Percentiles rank a stretch among this genome's conserved stretches.
Conservation (phyloP, 345 rosid genomes). For the Melaleuca alternifolia region DNA sequence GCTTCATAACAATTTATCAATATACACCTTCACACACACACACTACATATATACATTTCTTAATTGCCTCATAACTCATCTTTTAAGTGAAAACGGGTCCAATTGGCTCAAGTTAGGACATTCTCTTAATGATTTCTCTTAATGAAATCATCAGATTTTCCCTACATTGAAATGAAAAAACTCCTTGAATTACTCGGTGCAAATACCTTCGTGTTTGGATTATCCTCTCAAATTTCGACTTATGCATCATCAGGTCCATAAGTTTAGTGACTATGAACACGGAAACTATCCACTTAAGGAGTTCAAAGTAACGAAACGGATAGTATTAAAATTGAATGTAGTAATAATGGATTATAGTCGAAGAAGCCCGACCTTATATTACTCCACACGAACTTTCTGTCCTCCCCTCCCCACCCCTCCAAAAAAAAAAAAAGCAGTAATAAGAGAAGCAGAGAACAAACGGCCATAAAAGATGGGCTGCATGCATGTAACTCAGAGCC, state of each 20-base stretch:
- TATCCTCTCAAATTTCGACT: not conserved
- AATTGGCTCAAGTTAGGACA: not conserved
- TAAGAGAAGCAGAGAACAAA: not conserved
- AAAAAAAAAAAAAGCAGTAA: no score
- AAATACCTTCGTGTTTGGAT: not conserved
- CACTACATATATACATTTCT: no score
- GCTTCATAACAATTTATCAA: not conserved
- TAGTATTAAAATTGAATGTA: not conserved
- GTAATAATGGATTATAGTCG: not conserved
- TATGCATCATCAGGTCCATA: not conserved
- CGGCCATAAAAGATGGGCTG: not conserved
- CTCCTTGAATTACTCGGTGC: not conserved
- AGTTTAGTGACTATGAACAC: not conserved
- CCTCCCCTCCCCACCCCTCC: no score
- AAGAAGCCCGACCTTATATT: not conserved
- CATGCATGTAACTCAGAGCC: not conserved
- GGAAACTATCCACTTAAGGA: not conserved
- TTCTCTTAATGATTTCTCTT: not conserved
- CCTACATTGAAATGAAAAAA: fast-evolving
- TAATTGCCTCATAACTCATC: not conserved
- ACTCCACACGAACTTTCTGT: no score
- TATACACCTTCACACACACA: no score
- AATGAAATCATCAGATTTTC: not conserved
- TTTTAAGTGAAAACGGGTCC: not conserved
- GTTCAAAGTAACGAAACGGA: not conserved